phyloP scores from a whole-genome alignment of 2,329 filamentous ascomycete genomes.

The Fusarium sp. region DNA sequence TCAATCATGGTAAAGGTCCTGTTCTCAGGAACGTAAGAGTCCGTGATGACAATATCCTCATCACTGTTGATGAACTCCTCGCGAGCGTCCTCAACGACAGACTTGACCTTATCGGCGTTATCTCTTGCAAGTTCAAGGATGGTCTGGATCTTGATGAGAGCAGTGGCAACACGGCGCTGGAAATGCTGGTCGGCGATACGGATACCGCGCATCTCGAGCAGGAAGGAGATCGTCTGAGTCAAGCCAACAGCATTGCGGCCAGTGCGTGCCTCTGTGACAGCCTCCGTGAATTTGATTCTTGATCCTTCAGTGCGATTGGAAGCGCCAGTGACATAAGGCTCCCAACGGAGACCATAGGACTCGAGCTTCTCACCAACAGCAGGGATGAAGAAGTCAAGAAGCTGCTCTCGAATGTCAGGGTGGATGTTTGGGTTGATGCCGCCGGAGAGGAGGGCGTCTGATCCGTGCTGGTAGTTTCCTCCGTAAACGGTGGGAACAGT shows the following conservation, averaged over 20 bases:
- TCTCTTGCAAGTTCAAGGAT: constrained; percentile 15
- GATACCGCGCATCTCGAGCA: constrained; percentile 16
- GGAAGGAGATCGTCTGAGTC: constrained; percentile 12
- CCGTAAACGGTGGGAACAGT: constrained; percentile 11
- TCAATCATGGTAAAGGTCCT: constrained; percentile 20
- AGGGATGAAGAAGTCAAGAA: constrained; percentile 17
- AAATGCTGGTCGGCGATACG: constrained; percentile 21
- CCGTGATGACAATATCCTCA: constrained; percentile 9
- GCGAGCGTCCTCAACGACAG: constrained; percentile 1
- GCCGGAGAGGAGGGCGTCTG: background rate
- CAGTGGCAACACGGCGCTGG: constrained; percentile 12
- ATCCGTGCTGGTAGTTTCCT: constrained; percentile 6
- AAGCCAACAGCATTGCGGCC: constrained; percentile 6
- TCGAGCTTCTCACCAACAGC: background rate
- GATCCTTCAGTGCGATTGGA: constrained; percentile 10
- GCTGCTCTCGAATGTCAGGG: constrained; percentile 8
- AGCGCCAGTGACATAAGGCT: constrained; percentile 14
- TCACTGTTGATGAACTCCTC: constrained; percentile 19
- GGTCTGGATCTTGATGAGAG: constrained; percentile 15
- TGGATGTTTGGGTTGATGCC: constrained; percentile 26
- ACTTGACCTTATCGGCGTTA: background rate
- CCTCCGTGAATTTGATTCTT: constrained; percentile 1
- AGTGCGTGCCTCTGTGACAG: constrained; percentile 12
- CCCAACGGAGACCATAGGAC: background rate
- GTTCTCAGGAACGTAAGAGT: background rate